These are phyloP conservation scores for Populus ilicifolia DNA, from an alignment of 345 rosid genomes.

Conservation along the genomic window DNA sequence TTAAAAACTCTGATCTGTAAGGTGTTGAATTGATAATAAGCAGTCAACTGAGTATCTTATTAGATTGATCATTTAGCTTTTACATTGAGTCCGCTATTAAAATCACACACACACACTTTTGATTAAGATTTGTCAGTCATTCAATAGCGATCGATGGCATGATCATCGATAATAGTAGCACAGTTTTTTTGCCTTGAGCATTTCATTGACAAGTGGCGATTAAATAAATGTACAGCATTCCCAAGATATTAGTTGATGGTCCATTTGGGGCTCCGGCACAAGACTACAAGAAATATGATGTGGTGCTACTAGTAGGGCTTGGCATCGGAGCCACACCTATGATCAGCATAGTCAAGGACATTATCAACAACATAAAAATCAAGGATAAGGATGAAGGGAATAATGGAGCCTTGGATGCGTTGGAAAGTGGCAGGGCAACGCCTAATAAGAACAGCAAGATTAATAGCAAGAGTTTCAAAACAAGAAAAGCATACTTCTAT, in stretches of 20 bases:
- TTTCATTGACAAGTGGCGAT: neutral
- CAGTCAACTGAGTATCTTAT: too few relatives aligned
- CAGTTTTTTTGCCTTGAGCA: neutral
- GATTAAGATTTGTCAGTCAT: too few relatives aligned
- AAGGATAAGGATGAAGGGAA: conserved; percentile 30
- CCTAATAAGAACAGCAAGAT: neutral
- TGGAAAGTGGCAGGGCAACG: neutral
- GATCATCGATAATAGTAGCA: neutral
- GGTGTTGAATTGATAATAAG: neutral
- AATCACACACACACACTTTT: too few relatives aligned
- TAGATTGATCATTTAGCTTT: too few relatives aligned
- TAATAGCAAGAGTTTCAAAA: conserved; percentile 42
- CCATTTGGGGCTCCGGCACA: conserved; percentile 94
- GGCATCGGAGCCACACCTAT: conserved; percentile 95
- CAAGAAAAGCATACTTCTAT: conserved; percentile 77
- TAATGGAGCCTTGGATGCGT: neutral
- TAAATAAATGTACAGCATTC: conserved; percentile 39
- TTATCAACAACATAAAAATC: conserved; percentile 72
- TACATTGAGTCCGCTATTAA: too few relatives aligned
- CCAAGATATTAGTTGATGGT: conserved; percentile 76
- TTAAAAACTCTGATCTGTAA: too few relatives aligned
- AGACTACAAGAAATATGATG: conserved; percentile 86
- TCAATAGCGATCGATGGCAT: too few relatives aligned
- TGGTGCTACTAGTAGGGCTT: conserved; percentile 75
- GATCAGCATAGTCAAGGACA: conserved; percentile 89